Evolutionary conservation across 2,329 filamentous ascomycete species (phyloP).

Genomic region (Podosphaera leucotricha): DNA sequence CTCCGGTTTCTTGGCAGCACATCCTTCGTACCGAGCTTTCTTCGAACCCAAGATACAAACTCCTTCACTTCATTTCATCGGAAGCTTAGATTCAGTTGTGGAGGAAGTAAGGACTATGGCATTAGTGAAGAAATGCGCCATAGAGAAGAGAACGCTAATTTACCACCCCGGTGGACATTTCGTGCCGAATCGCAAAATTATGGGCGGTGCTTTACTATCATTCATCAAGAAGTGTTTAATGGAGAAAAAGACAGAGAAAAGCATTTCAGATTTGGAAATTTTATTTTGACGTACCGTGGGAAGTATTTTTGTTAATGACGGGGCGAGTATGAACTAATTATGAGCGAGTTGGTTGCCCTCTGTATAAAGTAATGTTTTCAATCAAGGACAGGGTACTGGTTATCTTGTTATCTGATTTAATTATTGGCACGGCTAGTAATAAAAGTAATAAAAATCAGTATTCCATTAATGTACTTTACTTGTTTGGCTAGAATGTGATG

Average conservation of each 20-base stretch:
- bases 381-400: not conserved
- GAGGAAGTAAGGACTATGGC: conserved; percentile 48
- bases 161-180: conserved; percentile 75
- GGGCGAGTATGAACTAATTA: not conserved
- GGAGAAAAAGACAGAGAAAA: conserved; percentile 23
- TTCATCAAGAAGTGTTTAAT: conserved; percentile 33
- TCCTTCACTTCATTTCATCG: conserved; percentile 60
- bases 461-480: conserved; percentile 15
- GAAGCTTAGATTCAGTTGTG: conserved; percentile 69
- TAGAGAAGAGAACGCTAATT: conserved; percentile 23
- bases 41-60: conserved; percentile 57
- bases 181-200: conserved; percentile 62
- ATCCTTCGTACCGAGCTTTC: conserved; percentile 37
- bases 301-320: not conserved
- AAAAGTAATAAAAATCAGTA: not conserved
- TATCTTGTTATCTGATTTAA: not conserved
- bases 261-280: conserved; percentile 43
- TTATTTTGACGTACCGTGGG: conserved; percentile 24
- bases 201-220: conserved; percentile 48
- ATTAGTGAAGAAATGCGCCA: conserved; percentile 40
- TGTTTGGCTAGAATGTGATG: conserved; percentile 15
- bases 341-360: not conserved
- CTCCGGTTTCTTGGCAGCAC: conserved; percentile 48
- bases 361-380: conserved; percentile 1
- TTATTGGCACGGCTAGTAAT: not conserved